Base-by-base conservation (phyloP, 177 flowering plant genomes). In the Vitis hybrid region DNA sequence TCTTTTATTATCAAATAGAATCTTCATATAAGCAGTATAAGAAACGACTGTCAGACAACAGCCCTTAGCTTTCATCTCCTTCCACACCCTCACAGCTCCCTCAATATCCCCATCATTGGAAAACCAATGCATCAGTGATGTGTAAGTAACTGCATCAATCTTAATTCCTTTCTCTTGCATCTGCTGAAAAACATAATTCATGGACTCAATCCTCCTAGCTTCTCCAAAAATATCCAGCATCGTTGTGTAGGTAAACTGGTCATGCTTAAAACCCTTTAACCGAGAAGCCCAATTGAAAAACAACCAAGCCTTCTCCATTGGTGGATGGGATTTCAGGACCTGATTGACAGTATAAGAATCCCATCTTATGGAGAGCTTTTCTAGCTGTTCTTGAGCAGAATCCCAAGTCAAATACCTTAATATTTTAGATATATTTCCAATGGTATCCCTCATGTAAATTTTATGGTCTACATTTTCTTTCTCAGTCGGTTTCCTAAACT, bases 161-260 rank as follows among this genome's bases (percentile, higher is more conserved):
- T 78, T 88, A 2, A 91, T 65, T 47, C 89, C 91, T 68, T 81
- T 90, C 77, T 89, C 91, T 72, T 78, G 80, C 97, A 95, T 95
- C 65, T 84, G 86, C 80, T 88, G 31, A 68, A 88, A 91, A 2
- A 95, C 82, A 71, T 73, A 77, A 57, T 82, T 83, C 98, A 95
- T 92, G 0, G 97, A 92, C 1, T 83, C 68, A 67, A 95, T 85
- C 85, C 95, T 84, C 81, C 90, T 85, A 10, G 98, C 98, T 77
- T 94, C 97, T 17, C 97, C 98, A 78, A 95, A 95, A 15, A 95
- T 95, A 76, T 92, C 97, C 76, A 95, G 60, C 98, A 95, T 92
- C 0, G 98, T 92, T 0, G 98, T 95, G 77, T 86, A 92, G 3
- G 98, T 95, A 76, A 79, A 95, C 59, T 89, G 98, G 71, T 95